Percentiles rank a stretch among this genome's conserved stretches.
Evolutionary conservation across 73 alveolate species (phyloP).

Genomic region (Paramecium primaurelia): DNA sequence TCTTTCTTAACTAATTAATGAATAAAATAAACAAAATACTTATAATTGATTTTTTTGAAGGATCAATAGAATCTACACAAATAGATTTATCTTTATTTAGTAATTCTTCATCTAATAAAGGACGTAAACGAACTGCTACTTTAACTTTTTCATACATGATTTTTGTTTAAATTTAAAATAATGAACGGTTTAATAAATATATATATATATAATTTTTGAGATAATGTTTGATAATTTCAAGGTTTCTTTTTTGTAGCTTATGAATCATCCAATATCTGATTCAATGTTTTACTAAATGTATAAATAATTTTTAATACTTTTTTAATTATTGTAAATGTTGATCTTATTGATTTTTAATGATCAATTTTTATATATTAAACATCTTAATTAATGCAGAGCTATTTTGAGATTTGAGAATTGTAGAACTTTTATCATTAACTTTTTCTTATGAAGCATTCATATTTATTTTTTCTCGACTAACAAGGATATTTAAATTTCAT

Average conservation of each 20-base stretch:
- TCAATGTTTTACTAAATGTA: not conserved
- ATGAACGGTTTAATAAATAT: not conserved
- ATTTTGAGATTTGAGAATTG: not conserved
- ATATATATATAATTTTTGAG: not conserved
- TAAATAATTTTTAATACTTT: not conserved
- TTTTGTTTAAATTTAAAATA: not conserved
- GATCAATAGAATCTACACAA: constrained; percentile 55
- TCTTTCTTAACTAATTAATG: constrained; percentile 53
- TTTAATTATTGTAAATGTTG: not conserved
- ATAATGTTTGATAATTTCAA: not conserved
- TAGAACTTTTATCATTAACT: not conserved
- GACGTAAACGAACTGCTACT: constrained; percentile 63
- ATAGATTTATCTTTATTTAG: constrained; percentile 8
- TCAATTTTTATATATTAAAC: not conserved
- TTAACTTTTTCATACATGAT: constrained; percentile 41
- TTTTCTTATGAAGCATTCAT: not conserved
- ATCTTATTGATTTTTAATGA: not conserved
- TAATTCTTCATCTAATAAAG: constrained; percentile 62
- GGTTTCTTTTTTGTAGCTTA: not conserved
- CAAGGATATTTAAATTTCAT: not conserved
- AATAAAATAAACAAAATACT: not conserved
- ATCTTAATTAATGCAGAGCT: not conserved
- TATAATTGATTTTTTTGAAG: not conserved
- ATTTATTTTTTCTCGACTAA: not conserved
- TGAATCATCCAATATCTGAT: not conserved